Conservation (phyloP, 345 rosid genomes). For the Physaria fendleri region DNA sequence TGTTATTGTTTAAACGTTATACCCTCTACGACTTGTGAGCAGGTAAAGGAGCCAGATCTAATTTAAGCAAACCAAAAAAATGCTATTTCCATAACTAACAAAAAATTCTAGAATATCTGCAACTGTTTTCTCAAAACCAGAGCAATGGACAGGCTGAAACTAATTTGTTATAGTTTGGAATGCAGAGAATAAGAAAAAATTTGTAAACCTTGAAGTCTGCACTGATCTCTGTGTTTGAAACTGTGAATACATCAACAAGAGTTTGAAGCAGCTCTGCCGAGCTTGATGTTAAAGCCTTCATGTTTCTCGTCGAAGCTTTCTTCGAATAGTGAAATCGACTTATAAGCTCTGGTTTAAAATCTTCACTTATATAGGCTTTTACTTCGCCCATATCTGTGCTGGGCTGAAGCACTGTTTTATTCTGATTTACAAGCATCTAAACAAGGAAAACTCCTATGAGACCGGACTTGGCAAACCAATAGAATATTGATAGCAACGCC, state of each 20-base stretch:
- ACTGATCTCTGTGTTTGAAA: slow-evolving; percentile 42
- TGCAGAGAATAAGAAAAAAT: slow-evolving; percentile 8
- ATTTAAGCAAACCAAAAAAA: not conserved
- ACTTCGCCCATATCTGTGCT: slow-evolving; percentile 26
- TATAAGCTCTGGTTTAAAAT: slow-evolving; percentile 31
- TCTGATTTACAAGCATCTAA: slow-evolving; percentile 80
- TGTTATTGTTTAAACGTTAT: not conserved
- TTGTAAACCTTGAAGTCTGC: slow-evolving; percentile 60
- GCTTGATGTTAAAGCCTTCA: slow-evolving; percentile 56
- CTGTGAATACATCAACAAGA: slow-evolving; percentile 48
- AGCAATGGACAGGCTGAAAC: not conserved
- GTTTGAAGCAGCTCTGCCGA: slow-evolving; percentile 65
- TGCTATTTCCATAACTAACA: not conserved
- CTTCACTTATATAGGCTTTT: slow-evolving; percentile 26
- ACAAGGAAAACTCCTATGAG: not conserved
- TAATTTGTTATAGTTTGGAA: not conserved
- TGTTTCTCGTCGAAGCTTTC: slow-evolving; percentile 63
- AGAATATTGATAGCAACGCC: not conserved
- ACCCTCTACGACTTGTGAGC: not conserved
- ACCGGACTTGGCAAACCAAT: not conserved
- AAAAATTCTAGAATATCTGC: not conserved
- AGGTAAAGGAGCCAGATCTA: not conserved
- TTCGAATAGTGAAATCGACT: slow-evolving; percentile 42
- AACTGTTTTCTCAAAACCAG: not conserved
- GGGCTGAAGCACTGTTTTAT: slow-evolving; percentile 38